Conservation (phyloP, 768 basidiomycete genomes). For the Tremella fuciformis region DNA sequence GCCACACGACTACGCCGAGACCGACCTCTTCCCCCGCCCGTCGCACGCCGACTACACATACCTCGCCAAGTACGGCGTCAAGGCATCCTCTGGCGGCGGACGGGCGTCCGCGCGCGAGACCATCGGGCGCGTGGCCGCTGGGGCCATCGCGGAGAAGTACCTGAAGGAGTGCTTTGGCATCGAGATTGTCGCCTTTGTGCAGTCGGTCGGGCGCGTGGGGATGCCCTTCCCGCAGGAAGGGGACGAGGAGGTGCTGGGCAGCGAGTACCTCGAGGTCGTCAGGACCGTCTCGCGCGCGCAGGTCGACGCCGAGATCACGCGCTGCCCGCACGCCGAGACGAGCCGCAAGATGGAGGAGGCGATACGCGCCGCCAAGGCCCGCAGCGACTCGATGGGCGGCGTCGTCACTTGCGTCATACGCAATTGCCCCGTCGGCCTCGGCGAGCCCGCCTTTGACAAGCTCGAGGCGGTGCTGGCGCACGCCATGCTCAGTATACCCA, state of each 20-base stretch:
- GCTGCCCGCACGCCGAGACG: constrained; percentile 87
- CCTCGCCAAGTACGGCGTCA: constrained; percentile 93
- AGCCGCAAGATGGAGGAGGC: constrained; percentile 88
- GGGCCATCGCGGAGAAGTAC: constrained; percentile 96
- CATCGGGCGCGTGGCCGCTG: constrained; percentile 97
- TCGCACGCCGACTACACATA: constrained; percentile 98
- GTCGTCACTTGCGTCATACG: constrained; percentile 95
- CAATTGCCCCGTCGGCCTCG: constrained; percentile 81
- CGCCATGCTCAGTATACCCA: constrained; percentile 98
- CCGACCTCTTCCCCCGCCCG: constrained; percentile 93
- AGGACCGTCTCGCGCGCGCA: constrained; percentile 75
- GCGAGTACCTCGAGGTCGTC: constrained; percentile 78
- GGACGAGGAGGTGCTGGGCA: constrained; percentile 68
- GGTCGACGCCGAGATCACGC: constrained; percentile 79
- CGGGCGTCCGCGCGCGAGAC: constrained; percentile 94
- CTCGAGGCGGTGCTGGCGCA: constrained; percentile 92
- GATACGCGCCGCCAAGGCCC: constrained; percentile 87
- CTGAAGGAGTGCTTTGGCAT: constrained; percentile 80
- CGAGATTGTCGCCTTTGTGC: constrained; percentile 95
- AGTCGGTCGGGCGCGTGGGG: constrained; percentile 88
- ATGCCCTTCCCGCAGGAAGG: constrained; percentile 62
- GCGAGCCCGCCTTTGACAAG: constrained; percentile 98
- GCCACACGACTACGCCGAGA: constrained; percentile 97
- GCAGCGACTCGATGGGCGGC: constrained; percentile 93
- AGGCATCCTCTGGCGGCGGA: constrained; percentile 95